These are phyloP conservation scores for Tausonia pullulans DNA, from an alignment of 1,284 basidiomycete species.

Conservation along the genomic window DNA sequence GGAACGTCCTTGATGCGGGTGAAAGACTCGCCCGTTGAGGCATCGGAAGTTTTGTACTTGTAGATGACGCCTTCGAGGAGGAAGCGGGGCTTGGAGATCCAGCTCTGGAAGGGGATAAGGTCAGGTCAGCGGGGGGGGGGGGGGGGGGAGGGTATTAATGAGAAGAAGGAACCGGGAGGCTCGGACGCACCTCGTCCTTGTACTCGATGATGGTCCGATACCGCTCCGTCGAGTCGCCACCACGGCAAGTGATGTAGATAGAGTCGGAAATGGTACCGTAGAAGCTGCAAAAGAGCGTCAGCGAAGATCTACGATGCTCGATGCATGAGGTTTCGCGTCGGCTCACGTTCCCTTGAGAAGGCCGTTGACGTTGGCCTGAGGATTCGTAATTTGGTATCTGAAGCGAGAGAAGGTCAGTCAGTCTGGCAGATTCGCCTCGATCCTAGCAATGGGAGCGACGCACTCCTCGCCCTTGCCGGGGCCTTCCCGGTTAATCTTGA, in stretches of 20 bases:
- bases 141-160: neutral
- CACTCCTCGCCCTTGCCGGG: conserved; percentile 58
- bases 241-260: conserved; percentile 69
- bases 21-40: conserved; percentile 52
- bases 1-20: conserved; percentile 86
- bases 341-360: conserved; percentile 50
- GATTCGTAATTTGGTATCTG: conserved; percentile 78
- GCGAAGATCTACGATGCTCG: neutral
- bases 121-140: neutral
- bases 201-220: conserved; percentile 81
- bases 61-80: conserved; percentile 83
- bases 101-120: conserved; percentile 47
- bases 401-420: neutral
- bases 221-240: conserved; percentile 49
- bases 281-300: conserved; percentile 44
- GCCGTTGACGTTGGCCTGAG: conserved; percentile 80
- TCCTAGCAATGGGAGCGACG: neutral
- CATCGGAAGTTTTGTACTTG: conserved; percentile 47
- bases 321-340: conserved; percentile 24
- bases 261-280: conserved; percentile 73
- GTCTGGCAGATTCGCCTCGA: too few species aligned
- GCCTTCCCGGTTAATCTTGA: conserved; percentile 57
- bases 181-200: conserved; percentile 71
- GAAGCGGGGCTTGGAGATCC: conserved; percentile 83
- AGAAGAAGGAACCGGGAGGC: neutral